Conservation (phyloP, 805 yeast genomes). For the Wickerhamiella lipophila region DNA sequence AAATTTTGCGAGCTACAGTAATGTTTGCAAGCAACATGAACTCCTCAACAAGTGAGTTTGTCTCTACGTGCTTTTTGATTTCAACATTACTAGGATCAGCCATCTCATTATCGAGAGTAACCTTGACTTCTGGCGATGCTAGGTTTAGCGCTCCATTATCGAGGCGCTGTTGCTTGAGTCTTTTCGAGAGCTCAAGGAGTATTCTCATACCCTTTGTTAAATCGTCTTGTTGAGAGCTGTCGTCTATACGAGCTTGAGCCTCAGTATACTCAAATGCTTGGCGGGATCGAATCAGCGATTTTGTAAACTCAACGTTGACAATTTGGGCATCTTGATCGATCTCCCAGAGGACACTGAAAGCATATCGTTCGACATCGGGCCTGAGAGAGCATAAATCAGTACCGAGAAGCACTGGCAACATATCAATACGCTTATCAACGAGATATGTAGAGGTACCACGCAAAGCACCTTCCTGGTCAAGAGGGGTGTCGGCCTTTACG, state of each 20-base stretch:
- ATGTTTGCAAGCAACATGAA: conserved; percentile 96
- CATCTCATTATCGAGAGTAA: conserved; percentile 92
- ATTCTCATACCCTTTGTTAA: conserved; percentile 82
- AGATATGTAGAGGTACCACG: conserved; percentile 95
- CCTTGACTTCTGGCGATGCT: conserved; percentile 97
- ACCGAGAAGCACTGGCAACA: conserved; percentile 91
- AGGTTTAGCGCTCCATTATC: conserved; percentile 93
- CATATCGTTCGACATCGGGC: conserved; percentile 90
- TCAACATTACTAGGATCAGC: conserved; percentile 95
- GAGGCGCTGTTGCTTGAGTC: conserved; percentile 69
- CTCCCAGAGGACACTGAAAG: conserved; percentile 95
- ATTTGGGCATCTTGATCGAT: conserved; percentile 76
- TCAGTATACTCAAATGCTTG: conserved; percentile 91
- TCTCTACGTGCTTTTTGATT: conserved; percentile 72
- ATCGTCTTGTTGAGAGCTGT: conserved; percentile 59
- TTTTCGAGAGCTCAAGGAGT: conserved; percentile 64
- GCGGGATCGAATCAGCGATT: conserved; percentile 78
- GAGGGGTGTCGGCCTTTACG: conserved; percentile 81
- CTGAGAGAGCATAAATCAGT: conserved; percentile 90
- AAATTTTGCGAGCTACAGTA: conserved; percentile 85
- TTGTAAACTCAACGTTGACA: conserved; percentile 62
- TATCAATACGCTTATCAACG: conserved; percentile 96
- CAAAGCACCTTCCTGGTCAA: conserved; percentile 91
- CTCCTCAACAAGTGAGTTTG: conserved; percentile 94
- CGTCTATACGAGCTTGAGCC: conserved; percentile 89